phyloP scores from a whole-genome alignment of 2,329 filamentous ascomycete genomes.

The Trichoderma sp. region DNA sequence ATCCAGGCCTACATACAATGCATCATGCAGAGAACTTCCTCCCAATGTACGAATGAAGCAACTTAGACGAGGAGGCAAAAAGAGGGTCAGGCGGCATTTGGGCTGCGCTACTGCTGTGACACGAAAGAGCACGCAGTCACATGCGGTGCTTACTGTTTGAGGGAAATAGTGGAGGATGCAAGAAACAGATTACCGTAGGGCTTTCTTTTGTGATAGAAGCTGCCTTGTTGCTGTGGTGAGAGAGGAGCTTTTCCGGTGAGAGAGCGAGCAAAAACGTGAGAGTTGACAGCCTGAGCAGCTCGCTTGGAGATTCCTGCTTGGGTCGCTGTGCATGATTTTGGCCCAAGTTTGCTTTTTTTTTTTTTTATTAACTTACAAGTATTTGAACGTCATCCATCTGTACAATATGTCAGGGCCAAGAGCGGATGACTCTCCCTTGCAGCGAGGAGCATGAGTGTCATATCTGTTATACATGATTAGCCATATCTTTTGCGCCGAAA shows the following conservation, averaged over 20 bases:
- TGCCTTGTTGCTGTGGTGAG: constrained; percentile 20
- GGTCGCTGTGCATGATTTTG: constrained; percentile 20
- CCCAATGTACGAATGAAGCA: neutral
- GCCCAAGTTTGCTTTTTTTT: constrained; percentile 4
- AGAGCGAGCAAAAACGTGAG: neutral
- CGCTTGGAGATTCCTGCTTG: constrained; percentile 13
- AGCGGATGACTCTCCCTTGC: constrained; percentile 6
- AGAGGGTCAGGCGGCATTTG: constrained; percentile 28
- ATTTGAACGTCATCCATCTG: neutral
- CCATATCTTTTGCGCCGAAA: neutral
- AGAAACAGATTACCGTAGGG: neutral
- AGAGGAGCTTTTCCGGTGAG: neutral
- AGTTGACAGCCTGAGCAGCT: constrained; percentile 4
- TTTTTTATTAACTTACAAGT: neutral
- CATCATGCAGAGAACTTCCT: constrained; percentile 26
- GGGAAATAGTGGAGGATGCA: constrained; percentile 13
- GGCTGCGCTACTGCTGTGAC: constrained; percentile 27
- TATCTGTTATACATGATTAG: constrained; percentile 12
- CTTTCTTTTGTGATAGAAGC: neutral
- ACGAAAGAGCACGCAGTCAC: constrained; percentile 25
- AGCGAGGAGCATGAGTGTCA: constrained; percentile 12
- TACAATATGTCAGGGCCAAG: constrained; percentile 3
- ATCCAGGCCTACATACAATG: constrained; percentile 13
- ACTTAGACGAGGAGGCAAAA: neutral
- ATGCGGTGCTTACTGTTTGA: constrained; percentile 28